Base-by-base conservation (phyloP, 2,329 filamentous ascomycete species). In the Colletotrichum phormii region DNA sequence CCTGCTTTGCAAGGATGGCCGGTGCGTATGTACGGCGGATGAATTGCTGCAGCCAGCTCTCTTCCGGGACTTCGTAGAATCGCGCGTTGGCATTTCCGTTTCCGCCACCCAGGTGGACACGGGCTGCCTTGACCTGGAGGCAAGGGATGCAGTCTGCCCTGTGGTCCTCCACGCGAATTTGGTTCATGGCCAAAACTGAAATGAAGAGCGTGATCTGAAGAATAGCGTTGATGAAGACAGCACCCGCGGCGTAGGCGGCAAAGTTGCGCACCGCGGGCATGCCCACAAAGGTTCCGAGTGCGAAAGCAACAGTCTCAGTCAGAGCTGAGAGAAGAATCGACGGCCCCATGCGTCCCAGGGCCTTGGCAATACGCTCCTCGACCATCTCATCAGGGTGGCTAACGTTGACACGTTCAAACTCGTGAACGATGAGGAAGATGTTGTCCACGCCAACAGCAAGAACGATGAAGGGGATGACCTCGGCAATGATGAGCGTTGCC, bases 211-310 rank as follows among this genome's bases (percentile, higher is more conserved):
- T 99, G 76, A 98, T 93, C 81, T 99, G 97, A 6, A 99, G 86
- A n/a, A 98, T 81, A 0, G 97, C 97, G 80, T 99, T 99, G 87
- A 99, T 96, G 77, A 98, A 92, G 12, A 99, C 97, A 12, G 97
- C 97, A 63, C 97, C 97, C 2, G 97, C 95, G 13, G 97, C 97
- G 80, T 99, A 99, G 3, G 96, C 92, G 18, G 97, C 97, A 83
- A 99, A 99, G 82, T 99, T 99, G 75, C 95, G 91, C 55, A 99
- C 97, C 2, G 97, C 97, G 18, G 97, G 97, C 97, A 99, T 99
- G 61, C 95, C 95, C 7, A 98, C 97, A 74, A 97, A 96, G 54
- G 95, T 94, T 13, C 97, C 97, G 12, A 99, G 88, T 1, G 95
- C 93, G 81, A 99, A 99, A 2, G 96, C 95, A 29, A 95, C 91